Percentiles rank a stretch among this genome's conserved stretches.
Conservation (phyloP, 306 rosid species). For the Prunus armeniaca region DNA sequence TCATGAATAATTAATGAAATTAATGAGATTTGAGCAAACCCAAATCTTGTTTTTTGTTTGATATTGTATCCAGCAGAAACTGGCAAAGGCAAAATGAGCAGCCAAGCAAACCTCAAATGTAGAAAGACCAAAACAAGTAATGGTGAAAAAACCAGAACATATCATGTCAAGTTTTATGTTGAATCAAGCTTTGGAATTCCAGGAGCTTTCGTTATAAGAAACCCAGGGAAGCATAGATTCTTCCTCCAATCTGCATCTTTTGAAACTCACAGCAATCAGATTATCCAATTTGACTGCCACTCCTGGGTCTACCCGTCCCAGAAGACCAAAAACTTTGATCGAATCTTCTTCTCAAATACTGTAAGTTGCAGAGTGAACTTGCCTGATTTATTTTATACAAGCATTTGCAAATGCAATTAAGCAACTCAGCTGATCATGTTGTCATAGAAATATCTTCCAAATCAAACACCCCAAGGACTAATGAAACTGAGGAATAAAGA, state of each 20-base stretch:
- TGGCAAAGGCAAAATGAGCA: constrained; percentile 51
- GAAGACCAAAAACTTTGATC: constrained; percentile 23
- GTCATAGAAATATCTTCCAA: constrained; percentile 56
- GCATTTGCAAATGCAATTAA: neutral
- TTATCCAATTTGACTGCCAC: constrained; percentile 54
- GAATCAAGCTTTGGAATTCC: constrained; percentile 58
- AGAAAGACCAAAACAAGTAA: constrained; percentile 25
- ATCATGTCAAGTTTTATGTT: constrained; percentile 41
- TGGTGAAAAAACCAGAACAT: constrained; percentile 37
- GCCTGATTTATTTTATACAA: neutral
- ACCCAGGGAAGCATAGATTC: constrained; percentile 40
- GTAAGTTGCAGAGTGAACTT: constrained; percentile 28
- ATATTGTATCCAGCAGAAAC: constrained; percentile 40
- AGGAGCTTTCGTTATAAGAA: constrained; percentile 52
- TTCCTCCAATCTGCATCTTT: constrained; percentile 48
- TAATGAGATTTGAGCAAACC: neutral
- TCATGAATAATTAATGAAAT: neutral
- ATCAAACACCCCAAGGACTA: constrained; percentile 50
- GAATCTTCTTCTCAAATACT: constrained; percentile 67
- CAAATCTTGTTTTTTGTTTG: neutral
- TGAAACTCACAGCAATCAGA: constrained; percentile 28
- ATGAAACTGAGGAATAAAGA: constrained; percentile 57
- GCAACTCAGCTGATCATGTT: constrained; percentile 7
- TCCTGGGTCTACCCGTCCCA: constrained; percentile 64
- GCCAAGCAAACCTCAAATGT: constrained; percentile 30